Base-by-base conservation (phyloP, 1,139 yeast genomes). In the Nakaseomyces uthaithaninus region DNA sequence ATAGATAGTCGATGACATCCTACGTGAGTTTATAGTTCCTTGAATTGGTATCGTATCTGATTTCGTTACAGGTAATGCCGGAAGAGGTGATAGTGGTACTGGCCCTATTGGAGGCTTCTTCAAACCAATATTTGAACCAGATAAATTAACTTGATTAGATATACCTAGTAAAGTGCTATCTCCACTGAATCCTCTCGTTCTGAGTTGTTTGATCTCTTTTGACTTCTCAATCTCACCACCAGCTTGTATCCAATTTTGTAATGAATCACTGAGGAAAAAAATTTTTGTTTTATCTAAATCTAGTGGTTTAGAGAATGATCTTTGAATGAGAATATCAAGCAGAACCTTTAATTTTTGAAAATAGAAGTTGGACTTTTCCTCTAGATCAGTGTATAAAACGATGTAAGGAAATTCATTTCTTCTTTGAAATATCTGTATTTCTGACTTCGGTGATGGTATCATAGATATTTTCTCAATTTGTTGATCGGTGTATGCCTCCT, bases 391-490 rank as follows among this genome's bases (percentile, higher is more conserved):
- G 57, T 81, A 83, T n/a, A 78, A 57, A 4, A 85, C 78, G 2
- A 86, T 64, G 31, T 74, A 62, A 38, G 77, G 83, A 55, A 70
- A 84, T 35, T 64, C 59, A 46, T 68, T 62, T 49, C 94, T 65
- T 10, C 64, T 59, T 33, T 65, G 63, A 51, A 84, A 81, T 30
- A 67, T 50, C 1, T 53, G 54, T 45, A 68, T 71, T 51, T 81
- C 86, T 3, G 49, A 60, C 5, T 67, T 65, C 1, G 84, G 75
- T 7, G 80, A 62, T 8, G 67, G 65, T 26, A 74, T 56, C 27
- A 73, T 64, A 23, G 86, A 64, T 14, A 72, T 60, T 24, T 69
- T 72, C 50, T 79, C 82, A 26, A 85, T 60, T 40, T 77, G 83
- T 37, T 61, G 66, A 48, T 79, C 87, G 2, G 69, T 67, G 45